A percentile compares a stretch with the other conserved stretches of the same genome.
phyloP scores from a whole-genome alignment of 129 eudicot species.

The Cynara cardunculus region DNA sequence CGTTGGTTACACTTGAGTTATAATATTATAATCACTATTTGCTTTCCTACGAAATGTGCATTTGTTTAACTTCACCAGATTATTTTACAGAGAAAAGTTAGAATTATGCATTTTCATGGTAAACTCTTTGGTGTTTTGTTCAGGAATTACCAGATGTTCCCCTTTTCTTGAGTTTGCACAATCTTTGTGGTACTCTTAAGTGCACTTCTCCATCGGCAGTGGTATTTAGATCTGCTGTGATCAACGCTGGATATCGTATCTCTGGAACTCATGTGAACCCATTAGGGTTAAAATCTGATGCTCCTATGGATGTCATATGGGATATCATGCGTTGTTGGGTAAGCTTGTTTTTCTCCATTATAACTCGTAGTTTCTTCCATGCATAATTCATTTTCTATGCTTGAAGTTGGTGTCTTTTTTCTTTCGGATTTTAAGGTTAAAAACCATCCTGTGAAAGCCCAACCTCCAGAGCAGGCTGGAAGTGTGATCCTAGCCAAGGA shows the following conservation, averaged over 20 bases:
- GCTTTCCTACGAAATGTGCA: not conserved
- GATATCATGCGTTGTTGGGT: slow-evolving; percentile 99
- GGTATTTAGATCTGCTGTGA: slow-evolving; percentile 83
- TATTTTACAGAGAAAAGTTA: not conserved
- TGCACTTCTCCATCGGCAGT: slow-evolving; percentile 97
- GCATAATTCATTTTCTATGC: not conserved
- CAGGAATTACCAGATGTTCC: slow-evolving; percentile 98
- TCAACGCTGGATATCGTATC: slow-evolving; percentile 95
- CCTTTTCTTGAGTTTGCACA: slow-evolving; percentile 90
- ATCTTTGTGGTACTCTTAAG: slow-evolving; percentile 84
- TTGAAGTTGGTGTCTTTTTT: not conserved
- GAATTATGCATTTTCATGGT: not conserved
- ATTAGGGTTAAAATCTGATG: slow-evolving; percentile 89
- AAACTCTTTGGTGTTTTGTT: not conserved
- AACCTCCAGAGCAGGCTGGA: slow-evolving; percentile 81
- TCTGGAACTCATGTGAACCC: slow-evolving; percentile 97
- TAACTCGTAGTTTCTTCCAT: not conserved
- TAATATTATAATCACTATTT: not conserved
- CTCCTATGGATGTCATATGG: slow-evolving; percentile 97
- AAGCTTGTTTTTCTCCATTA: slow-evolving; percentile 18
- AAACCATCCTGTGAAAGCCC: slow-evolving; percentile 91
- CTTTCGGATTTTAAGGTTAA: slow-evolving; percentile 44
- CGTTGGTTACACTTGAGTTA: not conserved
- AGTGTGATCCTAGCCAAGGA: slow-evolving; percentile 87
- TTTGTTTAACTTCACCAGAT: not conserved